These are phyloP conservation scores for Cladochytrium replicatum DNA, from an alignment of 192 early-diverging fungal genomes.

Conservation along the genomic window DNA sequence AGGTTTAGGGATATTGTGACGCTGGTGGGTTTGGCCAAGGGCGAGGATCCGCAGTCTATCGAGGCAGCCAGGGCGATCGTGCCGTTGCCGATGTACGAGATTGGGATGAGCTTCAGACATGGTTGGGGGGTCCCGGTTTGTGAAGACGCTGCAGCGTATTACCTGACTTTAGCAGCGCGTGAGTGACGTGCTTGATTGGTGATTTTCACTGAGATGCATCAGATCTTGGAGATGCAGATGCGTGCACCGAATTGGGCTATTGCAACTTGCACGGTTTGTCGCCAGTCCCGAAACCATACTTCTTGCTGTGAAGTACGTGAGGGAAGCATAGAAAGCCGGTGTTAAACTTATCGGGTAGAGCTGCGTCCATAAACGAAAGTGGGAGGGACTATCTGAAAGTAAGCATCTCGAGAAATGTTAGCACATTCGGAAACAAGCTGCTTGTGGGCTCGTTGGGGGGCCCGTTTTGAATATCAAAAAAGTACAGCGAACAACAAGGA, in stretches of 20 bases:
- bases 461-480: neutral
- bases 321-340: conserved; percentile 12
- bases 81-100: conserved; percentile 23
- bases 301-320: conserved; percentile 20
- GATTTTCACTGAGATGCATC: too few relatives aligned
- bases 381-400: conserved; percentile 16
- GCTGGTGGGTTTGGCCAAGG: too few relatives aligned
- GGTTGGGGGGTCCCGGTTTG: conserved; percentile 24
- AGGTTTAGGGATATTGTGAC: too few relatives aligned
- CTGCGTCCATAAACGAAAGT: conserved; percentile 29
- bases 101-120: conserved; percentile 17
- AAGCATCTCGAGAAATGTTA: too few relatives aligned
- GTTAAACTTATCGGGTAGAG: conserved; percentile 10
- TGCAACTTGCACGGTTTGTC: conserved; percentile 3
- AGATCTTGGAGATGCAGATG: conserved; percentile 22
- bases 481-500: too few relatives aligned
- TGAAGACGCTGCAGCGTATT: conserved; percentile 14
- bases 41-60: neutral
- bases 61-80: conserved; percentile 3
- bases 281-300: conserved; percentile 6
- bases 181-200: too few relatives aligned
- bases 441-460: too few relatives aligned
- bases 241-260: conserved; percentile 9
- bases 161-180: conserved; percentile 16
- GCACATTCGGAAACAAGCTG: too few relatives aligned